Percentiles rank a stretch among this genome's conserved stretches.
Evolutionary conservation across 2,329 filamentous ascomycete species (phyloP).

Genomic region (Ophiostoma perfectum): DNA sequence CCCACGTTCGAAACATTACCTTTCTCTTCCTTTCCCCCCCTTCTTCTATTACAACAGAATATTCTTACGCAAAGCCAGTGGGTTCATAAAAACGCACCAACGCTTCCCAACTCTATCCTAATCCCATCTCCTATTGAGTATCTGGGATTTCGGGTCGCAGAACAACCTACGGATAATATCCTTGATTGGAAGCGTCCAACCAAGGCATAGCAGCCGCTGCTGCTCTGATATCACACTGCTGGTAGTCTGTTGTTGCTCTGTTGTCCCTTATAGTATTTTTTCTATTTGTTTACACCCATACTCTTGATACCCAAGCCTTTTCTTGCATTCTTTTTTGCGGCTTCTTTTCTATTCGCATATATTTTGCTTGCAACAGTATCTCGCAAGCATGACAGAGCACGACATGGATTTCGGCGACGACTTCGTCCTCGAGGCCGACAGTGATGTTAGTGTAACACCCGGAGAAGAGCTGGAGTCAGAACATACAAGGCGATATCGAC

Average conservation of each 20-base stretch:
- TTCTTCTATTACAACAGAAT: not conserved
- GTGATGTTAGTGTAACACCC: slow-evolving; percentile 16
- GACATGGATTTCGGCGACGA: slow-evolving; percentile 12
- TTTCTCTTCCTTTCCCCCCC: not conserved
- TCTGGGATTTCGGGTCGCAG: not conserved
- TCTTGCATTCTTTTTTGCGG: not conserved
- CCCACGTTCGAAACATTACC: not conserved
- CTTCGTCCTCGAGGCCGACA: slow-evolving; percentile 18
- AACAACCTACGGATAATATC: not conserved
- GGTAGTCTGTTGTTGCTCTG: not conserved
- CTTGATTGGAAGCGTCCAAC: slow-evolving; percentile 27
- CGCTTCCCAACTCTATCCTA: not conserved
- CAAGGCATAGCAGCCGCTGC: slow-evolving; percentile 26
- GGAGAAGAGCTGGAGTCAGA: not conserved
- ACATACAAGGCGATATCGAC: not conserved
- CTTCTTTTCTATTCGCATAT: not conserved
- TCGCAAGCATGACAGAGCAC: slow-evolving; percentile 16
- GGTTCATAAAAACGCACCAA: not conserved
- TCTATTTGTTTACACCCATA: not conserved
- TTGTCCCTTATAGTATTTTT: not conserved
- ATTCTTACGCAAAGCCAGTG: not conserved
- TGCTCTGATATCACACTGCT: slow-evolving; percentile 17
- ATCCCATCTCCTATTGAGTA: not conserved
- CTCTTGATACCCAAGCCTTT: not conserved
- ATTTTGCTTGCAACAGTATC: not conserved